Conservation (phyloP, 352 stramenopile genomes). For the Globisporangium recalcitrans region DNA sequence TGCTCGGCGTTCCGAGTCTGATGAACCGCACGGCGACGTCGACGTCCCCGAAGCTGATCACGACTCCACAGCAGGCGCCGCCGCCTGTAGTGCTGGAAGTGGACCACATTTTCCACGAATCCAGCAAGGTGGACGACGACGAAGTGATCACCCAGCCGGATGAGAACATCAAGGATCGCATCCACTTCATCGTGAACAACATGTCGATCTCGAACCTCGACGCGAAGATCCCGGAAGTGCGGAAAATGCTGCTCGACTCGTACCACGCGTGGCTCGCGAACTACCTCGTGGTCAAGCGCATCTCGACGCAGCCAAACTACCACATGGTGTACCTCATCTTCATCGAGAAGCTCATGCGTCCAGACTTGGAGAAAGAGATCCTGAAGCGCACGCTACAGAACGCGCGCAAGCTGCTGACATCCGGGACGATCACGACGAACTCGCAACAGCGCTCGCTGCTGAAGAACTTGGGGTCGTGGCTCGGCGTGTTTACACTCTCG, state of each 20-base stretch:
- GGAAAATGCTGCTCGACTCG: conserved; percentile 89
- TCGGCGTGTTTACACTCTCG: conserved; percentile 97
- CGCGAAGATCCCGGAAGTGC: conserved; percentile 94
- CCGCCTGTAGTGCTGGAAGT: conserved; percentile 59
- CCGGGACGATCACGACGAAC: conserved; percentile 97
- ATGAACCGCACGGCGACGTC: conserved; percentile 34
- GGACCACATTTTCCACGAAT: conserved; percentile 82
- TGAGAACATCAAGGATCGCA: conserved; percentile 91
- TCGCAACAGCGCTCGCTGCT: conserved; percentile 96
- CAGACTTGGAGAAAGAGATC: conserved; percentile 92
- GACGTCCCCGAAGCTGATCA: conserved; percentile 38
- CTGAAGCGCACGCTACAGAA: conserved; percentile 94
- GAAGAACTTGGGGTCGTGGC: conserved; percentile 98
- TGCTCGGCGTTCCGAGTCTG: conserved; percentile 22
- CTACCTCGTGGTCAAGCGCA: conserved; percentile 98
- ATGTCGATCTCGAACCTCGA: conserved; percentile 97
- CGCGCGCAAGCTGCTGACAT: conserved; percentile 94
- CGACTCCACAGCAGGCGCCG: conserved; percentile 33
- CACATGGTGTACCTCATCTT: conserved; percentile 97
- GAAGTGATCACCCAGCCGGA: conserved; percentile 68
- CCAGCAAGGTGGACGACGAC: conserved; percentile 52
- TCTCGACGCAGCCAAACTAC: conserved; percentile 98
- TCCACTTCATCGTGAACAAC: conserved; percentile 99
- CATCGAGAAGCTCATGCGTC: conserved; percentile 94
- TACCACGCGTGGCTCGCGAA: conserved; percentile 98